phyloP scores from a whole-genome alignment of 129 eudicot genomes.

The Lactuca sativa region DNA sequence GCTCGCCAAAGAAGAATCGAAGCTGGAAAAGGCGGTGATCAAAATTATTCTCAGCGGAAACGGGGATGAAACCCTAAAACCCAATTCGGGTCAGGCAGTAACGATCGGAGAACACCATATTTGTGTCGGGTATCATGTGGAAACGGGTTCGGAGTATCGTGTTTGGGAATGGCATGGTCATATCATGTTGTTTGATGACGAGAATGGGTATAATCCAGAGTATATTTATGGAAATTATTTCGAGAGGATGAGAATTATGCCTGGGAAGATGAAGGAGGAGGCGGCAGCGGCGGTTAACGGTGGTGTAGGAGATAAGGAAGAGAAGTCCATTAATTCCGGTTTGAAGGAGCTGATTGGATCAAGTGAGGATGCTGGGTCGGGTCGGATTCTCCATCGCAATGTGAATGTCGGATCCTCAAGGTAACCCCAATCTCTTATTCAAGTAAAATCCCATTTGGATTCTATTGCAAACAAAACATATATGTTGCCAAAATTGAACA shows the following conservation, averaged over 20 bases:
- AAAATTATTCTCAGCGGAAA: conserved; percentile 56
- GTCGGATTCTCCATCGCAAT: conserved; percentile 66
- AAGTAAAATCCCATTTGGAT: neutral
- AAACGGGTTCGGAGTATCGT: conserved; percentile 71
- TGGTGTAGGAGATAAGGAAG: conserved; percentile 31
- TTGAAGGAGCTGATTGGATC: conserved; percentile 70
- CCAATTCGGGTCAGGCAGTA: conserved; percentile 93
- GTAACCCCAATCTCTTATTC: conserved; percentile 12
- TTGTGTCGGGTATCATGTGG: conserved; percentile 85
- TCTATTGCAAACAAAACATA: neutral
- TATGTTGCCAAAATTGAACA: neutral
- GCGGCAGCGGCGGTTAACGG: conserved; percentile 16
- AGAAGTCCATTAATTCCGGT: conserved; percentile 42
- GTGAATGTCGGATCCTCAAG: conserved; percentile 60
- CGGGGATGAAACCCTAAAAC: conserved; percentile 62
- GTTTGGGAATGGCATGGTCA: conserved; percentile 99
- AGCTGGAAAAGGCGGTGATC: conserved; percentile 73
- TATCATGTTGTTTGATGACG: conserved; percentile 89
- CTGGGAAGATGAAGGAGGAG: conserved; percentile 17
- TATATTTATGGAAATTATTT: conserved; percentile 92
- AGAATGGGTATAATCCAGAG: conserved; percentile 78
- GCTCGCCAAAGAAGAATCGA: conserved; percentile 74
- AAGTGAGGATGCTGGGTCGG: conserved; percentile 36
- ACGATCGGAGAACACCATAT: conserved; percentile 78
- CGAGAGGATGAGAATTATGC: conserved; percentile 44